A percentile compares a stretch with the other conserved stretches of the same genome.
Conservation (phyloP, 1,284 basidiomycete genomes). For the Trichosporon faecale region DNA sequence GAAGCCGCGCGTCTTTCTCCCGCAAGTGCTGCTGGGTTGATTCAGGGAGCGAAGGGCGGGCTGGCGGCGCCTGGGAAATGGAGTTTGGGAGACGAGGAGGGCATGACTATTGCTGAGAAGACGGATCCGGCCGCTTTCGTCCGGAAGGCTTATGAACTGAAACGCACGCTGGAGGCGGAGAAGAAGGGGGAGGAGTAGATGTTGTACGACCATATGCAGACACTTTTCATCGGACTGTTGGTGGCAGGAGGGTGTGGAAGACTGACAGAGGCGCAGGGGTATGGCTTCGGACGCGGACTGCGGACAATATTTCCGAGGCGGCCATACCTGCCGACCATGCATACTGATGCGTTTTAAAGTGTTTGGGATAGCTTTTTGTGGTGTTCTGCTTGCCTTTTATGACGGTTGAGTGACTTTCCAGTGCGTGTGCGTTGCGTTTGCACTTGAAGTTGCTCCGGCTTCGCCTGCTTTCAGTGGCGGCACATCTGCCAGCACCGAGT, state of each 20-base stretch:
- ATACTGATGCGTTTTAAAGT: no score
- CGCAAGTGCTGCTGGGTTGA: slow-evolving; percentile 42
- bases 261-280: no score
- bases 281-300: no score
- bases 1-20: slow-evolving; percentile 58
- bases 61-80: slow-evolving; percentile 62
- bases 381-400: background rate
- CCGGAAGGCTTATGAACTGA: slow-evolving; percentile 26
- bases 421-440: background rate
- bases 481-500: background rate
- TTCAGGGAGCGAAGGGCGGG: slow-evolving; percentile 8
- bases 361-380: background rate
- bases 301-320: no score
- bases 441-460: background rate
- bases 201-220: background rate
- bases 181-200: background rate
- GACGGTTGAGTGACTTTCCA: background rate
- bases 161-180: background rate
- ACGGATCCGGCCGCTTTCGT: slow-evolving; percentile 36
- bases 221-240: background rate
- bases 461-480: background rate
- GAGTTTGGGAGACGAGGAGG: slow-evolving; percentile 37
- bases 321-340: no score
- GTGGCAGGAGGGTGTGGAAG: no score
- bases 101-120: slow-evolving; percentile 16